Conservation (phyloP, 1,284 basidiomycete species). For the Rhodotorula sp. region DNA sequence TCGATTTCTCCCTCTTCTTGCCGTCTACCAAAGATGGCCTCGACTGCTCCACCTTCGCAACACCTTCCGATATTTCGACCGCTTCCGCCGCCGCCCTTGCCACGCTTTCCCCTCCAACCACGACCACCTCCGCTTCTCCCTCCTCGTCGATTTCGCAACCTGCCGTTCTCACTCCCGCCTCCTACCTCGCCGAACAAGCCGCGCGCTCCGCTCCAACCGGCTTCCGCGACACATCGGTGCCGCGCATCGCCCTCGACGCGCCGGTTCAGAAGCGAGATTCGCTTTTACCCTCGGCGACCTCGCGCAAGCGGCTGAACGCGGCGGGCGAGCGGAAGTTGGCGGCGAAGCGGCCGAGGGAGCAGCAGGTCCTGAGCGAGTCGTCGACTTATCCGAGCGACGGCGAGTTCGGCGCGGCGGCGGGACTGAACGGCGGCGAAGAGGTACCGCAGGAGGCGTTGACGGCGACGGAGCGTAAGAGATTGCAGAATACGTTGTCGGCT, state of each 20-base stretch:
- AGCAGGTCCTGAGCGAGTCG: conserved; percentile 47
- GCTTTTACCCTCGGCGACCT: conserved; percentile 58
- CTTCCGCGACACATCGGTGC: conserved; percentile 14
- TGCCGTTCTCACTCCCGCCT: neutral
- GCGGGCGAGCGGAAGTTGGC: conserved; percentile 50
- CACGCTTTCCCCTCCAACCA: neutral
- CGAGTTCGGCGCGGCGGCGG: no score
- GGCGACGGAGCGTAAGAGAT: conserved; percentile 69
- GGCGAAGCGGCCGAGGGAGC: conserved; percentile 42
- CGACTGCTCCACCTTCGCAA: neutral
- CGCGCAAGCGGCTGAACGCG: conserved; percentile 59
- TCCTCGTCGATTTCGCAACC: neutral
- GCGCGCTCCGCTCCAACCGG: conserved; percentile 12
- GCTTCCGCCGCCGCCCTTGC: neutral
- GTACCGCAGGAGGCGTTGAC: conserved; percentile 50
- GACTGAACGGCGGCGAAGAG: conserved; percentile 46
- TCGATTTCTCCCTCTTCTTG: no score
- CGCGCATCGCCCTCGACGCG: conserved; percentile 21
- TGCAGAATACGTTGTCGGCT: conserved; percentile 76
- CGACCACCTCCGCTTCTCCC: neutral
- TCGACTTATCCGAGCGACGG: conserved; percentile 29
- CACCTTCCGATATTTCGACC: neutral
- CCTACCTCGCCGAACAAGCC: neutral
- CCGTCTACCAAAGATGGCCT: no score
- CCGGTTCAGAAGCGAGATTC: conserved; percentile 54